A percentile compares a stretch with the other conserved stretches of the same genome.
Evolutionary conservation across 1,284 basidiomycete species (phyloP).

Genomic region (Leccinum solheimii): DNA sequence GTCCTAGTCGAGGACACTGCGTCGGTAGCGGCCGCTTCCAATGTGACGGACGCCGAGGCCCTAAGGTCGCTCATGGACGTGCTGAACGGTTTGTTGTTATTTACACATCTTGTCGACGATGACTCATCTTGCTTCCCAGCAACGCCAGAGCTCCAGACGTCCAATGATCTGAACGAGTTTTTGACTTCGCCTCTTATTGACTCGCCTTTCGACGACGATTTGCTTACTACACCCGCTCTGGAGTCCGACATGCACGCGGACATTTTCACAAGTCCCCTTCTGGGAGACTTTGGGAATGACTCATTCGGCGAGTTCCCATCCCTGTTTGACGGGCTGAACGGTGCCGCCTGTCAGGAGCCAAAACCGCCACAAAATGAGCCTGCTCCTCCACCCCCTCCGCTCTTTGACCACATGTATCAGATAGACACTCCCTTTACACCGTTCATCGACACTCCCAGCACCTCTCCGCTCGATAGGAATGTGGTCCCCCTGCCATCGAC

Average conservation of each 20-base stretch:
- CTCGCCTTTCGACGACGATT: constrained; percentile 55
- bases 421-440: constrained; percentile 47
- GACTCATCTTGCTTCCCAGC: constrained; percentile 14
- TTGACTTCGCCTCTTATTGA: constrained; percentile 51
- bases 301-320: constrained; percentile 36
- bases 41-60: constrained; percentile 32
- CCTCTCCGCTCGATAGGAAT: constrained; percentile 34
- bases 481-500: constrained; percentile 20
- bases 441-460: constrained; percentile 42
- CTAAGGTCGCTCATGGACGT: constrained; percentile 46
- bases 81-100: constrained; percentile 38
- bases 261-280: constrained; percentile 39
- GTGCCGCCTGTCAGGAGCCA: constrained; percentile 4
- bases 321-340: constrained; percentile 24
- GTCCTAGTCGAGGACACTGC: constrained; percentile 21
- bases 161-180: constrained; percentile 39
- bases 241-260: constrained; percentile 42
- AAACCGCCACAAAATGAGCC: constrained; percentile 22
- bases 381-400: constrained; percentile 20
- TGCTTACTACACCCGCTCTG: constrained; percentile 56
- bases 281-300: constrained; percentile 33
- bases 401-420: constrained; percentile 42
- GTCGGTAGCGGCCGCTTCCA: constrained; percentile 8
- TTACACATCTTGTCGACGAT: accelerated
- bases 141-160: constrained; percentile 41